Conservation (phyloP, 2,329 filamentous ascomycete genomes). For the Calonectria henricotiae region DNA sequence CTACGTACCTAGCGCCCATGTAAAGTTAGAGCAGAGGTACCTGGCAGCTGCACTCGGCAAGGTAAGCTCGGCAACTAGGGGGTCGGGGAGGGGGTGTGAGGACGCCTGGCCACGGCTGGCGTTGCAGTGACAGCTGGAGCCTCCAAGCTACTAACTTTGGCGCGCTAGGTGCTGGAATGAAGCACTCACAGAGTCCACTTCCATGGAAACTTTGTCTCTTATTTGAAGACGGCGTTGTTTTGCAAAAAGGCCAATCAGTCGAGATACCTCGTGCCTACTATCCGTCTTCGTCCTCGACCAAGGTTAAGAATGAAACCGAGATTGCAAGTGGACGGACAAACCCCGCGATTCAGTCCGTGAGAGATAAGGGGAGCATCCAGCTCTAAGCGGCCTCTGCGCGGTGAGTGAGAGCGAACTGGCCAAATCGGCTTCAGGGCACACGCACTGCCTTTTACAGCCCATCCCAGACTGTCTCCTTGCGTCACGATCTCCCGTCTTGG, state of each 20-base stretch:
- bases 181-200: constrained; percentile 20
- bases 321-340: constrained; percentile 25
- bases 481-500: constrained; percentile 19
- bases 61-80: constrained; percentile 19
- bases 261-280: not conserved
- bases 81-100: constrained; percentile 16
- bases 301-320: constrained; percentile 27
- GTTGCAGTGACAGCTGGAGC: constrained; percentile 25
- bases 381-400: constrained; percentile 10
- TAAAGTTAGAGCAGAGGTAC: constrained; percentile 7
- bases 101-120: constrained; percentile 18
- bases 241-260: constrained; percentile 9
- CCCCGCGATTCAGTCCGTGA: constrained; percentile 17
- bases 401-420: constrained; percentile 15
- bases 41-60: constrained; percentile 20
- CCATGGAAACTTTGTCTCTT: constrained; percentile 25
- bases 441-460: constrained; percentile 7
- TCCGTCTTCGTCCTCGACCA: constrained; percentile 12
- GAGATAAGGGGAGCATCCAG: constrained; percentile 17
- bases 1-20: constrained; percentile 19
- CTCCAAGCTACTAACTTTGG: constrained; percentile 26
- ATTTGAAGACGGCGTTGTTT: constrained; percentile 23
- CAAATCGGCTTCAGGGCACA: not conserved
- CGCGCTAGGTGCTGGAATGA: constrained; percentile 30
- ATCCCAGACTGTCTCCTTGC: constrained; percentile 26